Conservation (phyloP, 176 grass and related monocot genomes). For the Otatea glauca region DNA sequence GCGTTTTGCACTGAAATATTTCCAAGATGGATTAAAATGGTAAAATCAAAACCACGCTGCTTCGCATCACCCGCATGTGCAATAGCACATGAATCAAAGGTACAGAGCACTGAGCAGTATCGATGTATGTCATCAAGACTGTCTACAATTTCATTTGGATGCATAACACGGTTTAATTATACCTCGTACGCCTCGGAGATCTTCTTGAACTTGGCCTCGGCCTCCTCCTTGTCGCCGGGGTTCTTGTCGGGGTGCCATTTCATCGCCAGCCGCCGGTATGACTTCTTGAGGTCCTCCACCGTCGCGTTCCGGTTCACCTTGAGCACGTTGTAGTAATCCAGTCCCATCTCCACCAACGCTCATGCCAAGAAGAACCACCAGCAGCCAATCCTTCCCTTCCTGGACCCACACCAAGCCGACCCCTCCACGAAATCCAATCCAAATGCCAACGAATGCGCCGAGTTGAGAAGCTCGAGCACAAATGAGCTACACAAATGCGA, state of each 20-base stretch:
- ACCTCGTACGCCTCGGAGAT: constrained; percentile 98
- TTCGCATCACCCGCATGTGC: neutral
- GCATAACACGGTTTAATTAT: neutral
- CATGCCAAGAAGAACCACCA: constrained; percentile 43
- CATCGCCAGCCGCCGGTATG: constrained; percentile 81
- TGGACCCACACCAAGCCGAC: constrained; percentile 21
- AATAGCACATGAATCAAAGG: no score
- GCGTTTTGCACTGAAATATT: neutral
- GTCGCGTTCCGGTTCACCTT: constrained; percentile 82
- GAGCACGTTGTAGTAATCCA: constrained; percentile 91
- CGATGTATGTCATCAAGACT: neutral
- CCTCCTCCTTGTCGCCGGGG: constrained; percentile 66
- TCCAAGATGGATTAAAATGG: neutral
- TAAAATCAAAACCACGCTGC: neutral
- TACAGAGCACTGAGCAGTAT: neutral
- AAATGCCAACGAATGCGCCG: neutral
- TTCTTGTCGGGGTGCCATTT: constrained; percentile 95
- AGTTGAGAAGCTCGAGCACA: neutral
- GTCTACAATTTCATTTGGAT: neutral
- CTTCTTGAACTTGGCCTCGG: constrained; percentile 92
- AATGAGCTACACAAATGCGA: neutral
- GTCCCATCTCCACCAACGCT: constrained; percentile 65
- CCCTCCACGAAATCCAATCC: neutral
- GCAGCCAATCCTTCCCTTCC: neutral
- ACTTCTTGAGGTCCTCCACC: constrained; percentile 85